Evolutionary conservation across 768 basidiomycete genomes (phyloP), one percentile per base, ranked within the genome.

Genomic region (Rhodosporidiobolus sp.): DNA sequence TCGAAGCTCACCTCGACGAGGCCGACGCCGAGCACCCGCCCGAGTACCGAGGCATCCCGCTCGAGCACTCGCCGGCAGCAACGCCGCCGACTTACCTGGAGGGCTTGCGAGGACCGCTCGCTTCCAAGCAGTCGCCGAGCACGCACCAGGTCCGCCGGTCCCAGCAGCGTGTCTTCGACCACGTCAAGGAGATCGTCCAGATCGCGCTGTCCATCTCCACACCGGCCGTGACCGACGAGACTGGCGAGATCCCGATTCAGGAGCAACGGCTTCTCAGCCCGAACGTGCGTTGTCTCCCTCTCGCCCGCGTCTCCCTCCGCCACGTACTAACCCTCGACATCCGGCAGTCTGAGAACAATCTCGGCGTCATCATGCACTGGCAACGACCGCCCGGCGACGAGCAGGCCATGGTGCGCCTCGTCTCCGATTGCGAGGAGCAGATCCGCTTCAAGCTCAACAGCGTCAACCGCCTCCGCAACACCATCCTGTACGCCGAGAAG

Each of bases 401-500:
- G 80, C 83, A 87, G 5, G 95, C 92, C 0, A 84, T 98, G 63
- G 83, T 86, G 5, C 88, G 92, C 77, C 86, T 99, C 30, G 85
- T 90, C 63, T 87, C 90, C 77, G 94, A 98, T 79, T 89, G 89
- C 14, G 93, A 94, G 76, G 87, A 91, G 48, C 85, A 94, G 61
- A 90, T 94, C 86, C 85, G 91, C 45, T 89, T 91, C 82, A 99
- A 99, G 85, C 87, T 94, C 74, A 94, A 94, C 81, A 93, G 90
- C 76, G 91, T 97, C 60, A 90, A 92, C 73, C 88, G 96, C 50
- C 88, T 99, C 88, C 92, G 95, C 82, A 96, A 95, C 79, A 97
- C 94, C 28, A 94, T 99, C 77, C 86, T 91, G 65, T 98, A 98
- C 81, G 89, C 93, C 52, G 96, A 98, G 84, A 95, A 94, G 83